Base-by-base conservation (phyloP, 495 filamentous ascomycete genomes). In the Chaetomium cochliodes region DNA sequence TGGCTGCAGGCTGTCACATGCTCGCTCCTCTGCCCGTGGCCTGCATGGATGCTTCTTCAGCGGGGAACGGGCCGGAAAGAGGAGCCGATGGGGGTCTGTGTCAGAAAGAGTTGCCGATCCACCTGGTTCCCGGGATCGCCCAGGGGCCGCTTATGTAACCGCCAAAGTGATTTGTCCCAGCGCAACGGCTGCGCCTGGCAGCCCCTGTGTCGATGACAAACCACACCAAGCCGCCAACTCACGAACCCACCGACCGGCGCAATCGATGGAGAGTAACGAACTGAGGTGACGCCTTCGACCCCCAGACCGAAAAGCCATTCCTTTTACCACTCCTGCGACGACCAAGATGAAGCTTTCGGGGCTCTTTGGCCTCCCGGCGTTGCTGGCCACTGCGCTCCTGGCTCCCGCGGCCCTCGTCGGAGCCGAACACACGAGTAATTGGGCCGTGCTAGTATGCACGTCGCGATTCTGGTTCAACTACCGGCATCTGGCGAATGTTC, bases 391-490 rank as follows among this genome's bases (percentile, higher is more conserved):
- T 54, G 62, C 79, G 64, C 70, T 87, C 66, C 69, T 84, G 59
- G 70, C 76, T 52, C 66, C 80, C 53, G 62, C 74, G 37, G 65
- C 69, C 13, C 69, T 72, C 37, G 80, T 81, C 42, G 70, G 78
- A 33, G 87, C 88, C 64, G 90, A 94, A 65, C 94, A 98, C 77
- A 98, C 96, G 0, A 96, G 90, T 67, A 98, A 98, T 75, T 98
- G 96, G 96, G 94, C 94, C 3, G 94, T 98, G 53, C 87, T 98
- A 9, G 94, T 98, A 42, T 93, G 89, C 52, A 98, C 94, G n/a
- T 98, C 96, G 9, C 89, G 94, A 62, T 98, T 98, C 82, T 98
- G 94, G 94, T 98, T 98, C 86, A 98, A 98, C 80, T 98, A 98
- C 80, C 90, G 94, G 49, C 94, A 98, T 73, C 87, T 98, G 44